Evolutionary conservation across 768 basidiomycete genomes (phyloP), one percentile per base, ranked within the genome.

Genomic region (Favolaschia claudopus): DNA sequence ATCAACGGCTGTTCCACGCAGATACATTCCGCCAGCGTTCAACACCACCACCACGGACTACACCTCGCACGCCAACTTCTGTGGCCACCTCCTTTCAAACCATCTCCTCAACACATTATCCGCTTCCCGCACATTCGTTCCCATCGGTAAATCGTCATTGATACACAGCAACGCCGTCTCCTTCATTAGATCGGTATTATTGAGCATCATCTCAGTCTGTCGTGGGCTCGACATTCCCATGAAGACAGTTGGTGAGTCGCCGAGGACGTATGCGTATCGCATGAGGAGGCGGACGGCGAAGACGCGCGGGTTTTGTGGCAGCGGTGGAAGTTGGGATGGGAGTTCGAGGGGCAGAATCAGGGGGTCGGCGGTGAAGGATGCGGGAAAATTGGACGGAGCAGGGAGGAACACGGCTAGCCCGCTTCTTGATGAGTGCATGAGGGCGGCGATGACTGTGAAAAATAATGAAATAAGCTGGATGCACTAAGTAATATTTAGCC

Each of bases 211-310:
- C 36, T 49, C 33, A 14, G 49, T 42, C n/a, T 45, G 34, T 2
- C 8, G 1, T 4, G 28, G 17, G 33, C 28, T 43, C 37, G 32
- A 51, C 50, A 66, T 31, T 37, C 46, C 51, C 27, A 58, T 27
- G 62, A 66, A 66, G 27, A 38, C 34, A 1, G 65, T 63, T 4
- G 58, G 58, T 12, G 62, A 49, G 47, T 66, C 65, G 22, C 62
- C 65, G 27, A 66, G 52, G 14, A 60, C 62, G 52, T 63, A 53
- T 4, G 65, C 54, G 20, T 66, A 66, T 33, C 65, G 62, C 47
- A 57, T 38, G 10, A 66, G 49, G 7, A 66, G 62, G 2, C 62
- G 58, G 13, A 63, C 52, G 3, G 58, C 65, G 29, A 66, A 66
- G 17, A 46, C 40, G 55, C 65, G 65, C 13, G 58, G 58, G 39